A percentile compares a stretch with the other conserved stretches of the same genome.
phyloP scores from a whole-genome alignment of 1,284 basidiomycete species.

The Irpex rosettiformis region DNA sequence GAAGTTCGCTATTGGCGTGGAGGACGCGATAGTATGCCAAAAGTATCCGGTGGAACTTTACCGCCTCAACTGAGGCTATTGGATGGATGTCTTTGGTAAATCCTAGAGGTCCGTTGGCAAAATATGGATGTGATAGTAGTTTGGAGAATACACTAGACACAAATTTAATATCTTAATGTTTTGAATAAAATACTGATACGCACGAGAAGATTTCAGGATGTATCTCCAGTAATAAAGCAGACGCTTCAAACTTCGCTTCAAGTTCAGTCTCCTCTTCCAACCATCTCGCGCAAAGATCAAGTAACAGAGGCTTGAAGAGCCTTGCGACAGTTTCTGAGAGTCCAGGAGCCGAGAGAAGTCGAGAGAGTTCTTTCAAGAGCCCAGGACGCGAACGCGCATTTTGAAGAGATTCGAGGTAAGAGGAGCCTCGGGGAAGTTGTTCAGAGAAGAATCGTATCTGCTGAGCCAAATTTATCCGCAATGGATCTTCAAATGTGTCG shows the following conservation, averaged over 20 bases:
- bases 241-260: constrained; percentile 54
- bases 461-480: constrained; percentile 49
- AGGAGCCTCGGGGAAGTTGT: constrained; percentile 36
- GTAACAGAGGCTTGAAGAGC: constrained; percentile 62
- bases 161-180: not conserved
- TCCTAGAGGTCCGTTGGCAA: constrained; percentile 53
- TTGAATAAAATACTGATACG: constrained; percentile 28
- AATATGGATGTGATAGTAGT: constrained; percentile 41
- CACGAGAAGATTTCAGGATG: constrained; percentile 78
- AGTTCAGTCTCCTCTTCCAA: constrained; percentile 44
- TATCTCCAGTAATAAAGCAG: constrained; percentile 60
- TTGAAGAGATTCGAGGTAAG: constrained; percentile 32
- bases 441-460: constrained; percentile 43
- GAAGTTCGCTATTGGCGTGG: constrained; percentile 66
- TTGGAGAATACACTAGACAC: constrained; percentile 43
- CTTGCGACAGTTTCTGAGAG: constrained; percentile 55
- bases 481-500: constrained; percentile 32
- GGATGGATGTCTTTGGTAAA: constrained; percentile 34
- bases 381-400: constrained; percentile 34
- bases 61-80: constrained; percentile 33
- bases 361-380: constrained; percentile 45
- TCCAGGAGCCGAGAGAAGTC: constrained; percentile 44
- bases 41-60: constrained; percentile 61
- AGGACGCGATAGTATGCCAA: constrained; percentile 82
- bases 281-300: constrained; percentile 74